Evolutionary conservation across 495 filamentous ascomycete genomes (phyloP), one percentile per base, ranked within the genome.

Genomic region (Aspergillus olivimuriae): DNA sequence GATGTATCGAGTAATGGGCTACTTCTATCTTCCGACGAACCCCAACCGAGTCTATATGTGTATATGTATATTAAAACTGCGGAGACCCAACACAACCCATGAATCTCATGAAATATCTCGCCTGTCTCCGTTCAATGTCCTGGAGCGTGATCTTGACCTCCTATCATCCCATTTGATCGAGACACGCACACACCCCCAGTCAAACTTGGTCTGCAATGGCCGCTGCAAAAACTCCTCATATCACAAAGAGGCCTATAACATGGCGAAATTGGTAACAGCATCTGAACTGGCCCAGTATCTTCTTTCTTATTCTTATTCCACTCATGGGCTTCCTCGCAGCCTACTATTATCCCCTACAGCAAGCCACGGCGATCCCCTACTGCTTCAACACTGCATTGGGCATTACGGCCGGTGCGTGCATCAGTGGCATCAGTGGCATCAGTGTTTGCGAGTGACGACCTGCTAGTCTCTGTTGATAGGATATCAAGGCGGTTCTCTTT

Each of bases 381-480:
- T 98, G 97, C 63, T 95, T 88, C 74, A 82, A 81, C 63, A 89
- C 87, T 35, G 89, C 89, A 56, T 72, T 94, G 36, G 89, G 89
- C 47, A 94, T 95, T 66, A 94, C 86, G 41, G 86, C 85, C 46
- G 86, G 86, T 84, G 68, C 52, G 76, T 65, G 92, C 73, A 87
- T 87, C 47, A 87, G 87, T 73, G 82, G 85, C 30, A 88, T 89
- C 55, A 92, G 92, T 66, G 87, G 92, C 40, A 95, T 89, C 65
- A 92, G 96, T 60, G 96, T 98, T 66, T 83, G 84, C 52, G 55
- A 98, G 96, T 72, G 87, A 95, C 60, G 89, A 96, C 57, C 77
- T 85, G 39, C 80, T 98, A 48, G 92, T 98, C 24, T 79, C 89
- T 92, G 96, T 72, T 82, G 79, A 47, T 74, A 98, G 76, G 96